Percentiles rank a stretch among this genome's conserved stretches.
Evolutionary conservation across 2,329 filamentous ascomycete genomes (phyloP).

Genomic region (Bisporella sp.): DNA sequence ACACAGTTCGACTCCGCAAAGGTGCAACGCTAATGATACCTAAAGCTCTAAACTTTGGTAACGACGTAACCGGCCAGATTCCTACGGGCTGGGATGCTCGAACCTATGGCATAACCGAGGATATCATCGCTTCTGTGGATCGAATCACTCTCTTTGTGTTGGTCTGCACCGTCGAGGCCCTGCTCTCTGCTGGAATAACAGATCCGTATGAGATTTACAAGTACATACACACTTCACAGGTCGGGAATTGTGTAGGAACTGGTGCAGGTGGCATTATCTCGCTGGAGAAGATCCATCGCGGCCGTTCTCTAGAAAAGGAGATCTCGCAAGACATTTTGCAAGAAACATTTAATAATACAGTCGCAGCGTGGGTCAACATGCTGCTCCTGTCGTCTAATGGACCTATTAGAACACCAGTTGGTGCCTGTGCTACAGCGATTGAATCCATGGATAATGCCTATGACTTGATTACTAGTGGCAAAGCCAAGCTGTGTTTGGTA

Average conservation of each 20-base stretch:
- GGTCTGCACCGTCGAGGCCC: constrained; percentile 81
- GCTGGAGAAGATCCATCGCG: constrained; percentile 83
- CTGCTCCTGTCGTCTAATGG: constrained; percentile 89
- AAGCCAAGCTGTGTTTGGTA: constrained; percentile 89
- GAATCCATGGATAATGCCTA: constrained; percentile 95
- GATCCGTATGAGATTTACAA: constrained; percentile 99
- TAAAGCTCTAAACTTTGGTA: constrained; percentile 82
- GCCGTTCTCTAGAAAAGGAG: constrained; percentile 88
- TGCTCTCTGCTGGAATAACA: constrained; percentile 86
- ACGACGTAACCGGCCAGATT: constrained; percentile 89
- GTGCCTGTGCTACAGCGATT: constrained; percentile 90
- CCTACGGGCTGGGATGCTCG: constrained; percentile 94
- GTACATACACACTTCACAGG: constrained; percentile 92
- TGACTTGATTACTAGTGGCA: constrained; percentile 94
- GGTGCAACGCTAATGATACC: constrained; percentile 63
- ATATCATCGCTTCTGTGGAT: constrained; percentile 93
- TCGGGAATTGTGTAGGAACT: constrained; percentile 93
- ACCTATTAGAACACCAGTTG: constrained; percentile 93
- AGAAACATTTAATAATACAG: constrained; percentile 99
- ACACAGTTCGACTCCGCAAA: neutral
- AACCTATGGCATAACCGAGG: constrained; percentile 87
- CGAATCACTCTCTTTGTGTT: constrained; percentile 89
- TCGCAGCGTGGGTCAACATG: constrained; percentile 99
- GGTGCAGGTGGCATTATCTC: constrained; percentile 91
- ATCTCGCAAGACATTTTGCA: constrained; percentile 96